Base-by-base conservation (phyloP, 2,329 filamentous ascomycete genomes). In the Ophiocordyceps camponoti-leonardi region DNA sequence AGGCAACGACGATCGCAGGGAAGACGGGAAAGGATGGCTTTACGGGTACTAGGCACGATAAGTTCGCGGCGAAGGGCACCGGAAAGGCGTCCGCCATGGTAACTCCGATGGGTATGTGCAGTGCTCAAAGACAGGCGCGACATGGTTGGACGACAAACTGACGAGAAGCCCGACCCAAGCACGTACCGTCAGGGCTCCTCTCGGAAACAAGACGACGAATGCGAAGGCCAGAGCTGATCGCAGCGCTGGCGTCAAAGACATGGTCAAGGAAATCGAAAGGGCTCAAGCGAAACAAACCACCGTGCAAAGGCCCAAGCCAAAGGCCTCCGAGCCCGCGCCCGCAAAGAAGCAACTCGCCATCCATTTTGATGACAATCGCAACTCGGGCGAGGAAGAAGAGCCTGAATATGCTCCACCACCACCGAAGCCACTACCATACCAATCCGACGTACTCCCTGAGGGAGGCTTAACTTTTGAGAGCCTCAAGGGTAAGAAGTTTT, bases 161-260 rank as follows among this genome's bases (percentile, higher is more conserved):
- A 41, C 23, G 42, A 62, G 63, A 53, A 12, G 55, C 56, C 26
- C 77, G 79, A 48, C 42, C 62, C 62, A 54, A 13, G 56, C 56
- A 26, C 77, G 79, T 48, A 80, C 70, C 48, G 23, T 16, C 6
- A 79, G 90, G 56, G 87, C 88, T 35, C 84, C 86, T 13, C 68
- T 98, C 43, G 90, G 90, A 31, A 82, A 86, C 71, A 98, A 98
- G 65, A 96, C 90, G 1, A 96, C 92, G 45, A 98, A 98, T 62
- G 86, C 85, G 45, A 96, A 94, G 68, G 75, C 81, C 48, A 77
- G 71, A 58, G 72, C 70, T 44, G 73, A 79, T 52, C 79, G 83
- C 50, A 80, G 79, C 4, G 75, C 75, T 7, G 79, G 75, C 28
- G 79, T 74, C 30, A 81, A 79, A 54, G 67, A 67, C 48, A 67